Evolutionary conservation across 2,329 filamentous ascomycete species (phyloP).

Genomic region (Fusarium illudens): DNA sequence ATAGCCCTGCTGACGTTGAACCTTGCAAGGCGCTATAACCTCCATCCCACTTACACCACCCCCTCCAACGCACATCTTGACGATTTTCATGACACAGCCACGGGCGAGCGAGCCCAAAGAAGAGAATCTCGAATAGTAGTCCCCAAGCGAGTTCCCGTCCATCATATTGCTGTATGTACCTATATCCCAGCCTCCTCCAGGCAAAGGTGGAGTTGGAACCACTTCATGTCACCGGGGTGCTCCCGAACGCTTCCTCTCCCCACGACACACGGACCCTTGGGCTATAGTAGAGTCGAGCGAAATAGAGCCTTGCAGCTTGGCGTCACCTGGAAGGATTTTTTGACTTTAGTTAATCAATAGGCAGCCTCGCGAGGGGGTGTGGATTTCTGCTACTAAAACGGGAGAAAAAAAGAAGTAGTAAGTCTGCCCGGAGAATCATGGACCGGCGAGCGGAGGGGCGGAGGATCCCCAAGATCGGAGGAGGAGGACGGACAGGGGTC

Average conservation of each 20-base stretch:
- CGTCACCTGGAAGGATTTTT: neutral
- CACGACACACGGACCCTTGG: neutral
- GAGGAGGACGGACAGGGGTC: conserved; percentile 11
- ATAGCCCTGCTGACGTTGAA: neutral
- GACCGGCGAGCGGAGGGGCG: neutral
- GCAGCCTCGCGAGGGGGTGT: neutral
- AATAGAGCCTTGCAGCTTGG: neutral
- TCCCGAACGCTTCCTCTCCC: neutral
- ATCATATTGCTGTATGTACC: conserved; percentile 1
- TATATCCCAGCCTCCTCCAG: conserved; percentile 20
- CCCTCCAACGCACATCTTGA: conserved; percentile 15
- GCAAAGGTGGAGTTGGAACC: conserved; percentile 27
- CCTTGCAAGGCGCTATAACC: neutral
- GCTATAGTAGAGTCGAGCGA: neutral
- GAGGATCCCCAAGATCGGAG: conserved; percentile 15
- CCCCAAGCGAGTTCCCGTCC: neutral
- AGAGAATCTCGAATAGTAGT: conserved; percentile 2
- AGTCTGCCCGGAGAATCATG: neutral
- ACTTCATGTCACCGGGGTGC: conserved; percentile 15
- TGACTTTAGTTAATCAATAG: neutral
- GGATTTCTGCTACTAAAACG: too few species aligned
- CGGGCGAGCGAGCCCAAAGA: neutral
- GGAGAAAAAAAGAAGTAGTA: neutral
- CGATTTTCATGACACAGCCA: conserved; percentile 22
- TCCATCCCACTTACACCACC: conserved; percentile 7